Base-by-base conservation (phyloP, 2,329 filamentous ascomycete genomes). In the Fusarium udum region DNA sequence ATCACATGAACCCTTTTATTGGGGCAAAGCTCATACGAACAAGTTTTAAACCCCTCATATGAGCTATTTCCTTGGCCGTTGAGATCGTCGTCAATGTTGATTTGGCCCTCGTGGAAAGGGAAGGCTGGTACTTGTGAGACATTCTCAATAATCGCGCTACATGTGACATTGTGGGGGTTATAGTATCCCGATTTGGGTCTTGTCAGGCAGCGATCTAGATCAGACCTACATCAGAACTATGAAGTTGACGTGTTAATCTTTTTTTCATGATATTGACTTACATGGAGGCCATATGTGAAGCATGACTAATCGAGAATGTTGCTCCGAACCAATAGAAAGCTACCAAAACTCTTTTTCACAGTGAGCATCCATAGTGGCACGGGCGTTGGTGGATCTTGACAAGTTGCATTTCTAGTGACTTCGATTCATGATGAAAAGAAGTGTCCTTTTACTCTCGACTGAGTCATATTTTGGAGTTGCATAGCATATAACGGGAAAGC, bases 321-420 rank as follows among this genome's bases (percentile, higher is more conserved):
- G 7, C 1, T 18, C 14, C 39, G 20, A 34, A 28, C 76, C 76
- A 78, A 78, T 78, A 34, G 69, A 20, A 73, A 60, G 39, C 22
- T 66, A 75, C 72, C 74, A 73, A 71, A 77, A 68, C 46, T 69
- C 61, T 46, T 53, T 56, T 57, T 64, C n/a, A 52, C 31, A 72
- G 68, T 56, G 39, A 60, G 22, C 61, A 16, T 37, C 36, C 55
- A 61, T 26, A 20, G 52, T 69, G 65, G 48, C 64, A 63, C 48
- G 42, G 37, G 64, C 42, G 32, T 46, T 49, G 37, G 59, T 28
- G 52, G 53, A 74, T 69, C 76, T 71, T 78, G 75, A 73, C 76
- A 78, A 78, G 69, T 78, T 78, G 76, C 43, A 66, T 65, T 78
- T 78, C 77, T 75, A 77, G 75, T 61, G 69, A 75, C 77, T 78